Evolutionary conservation across 2,329 filamentous ascomycete genomes (phyloP).

Genomic region (Fusarium nurragi): DNA sequence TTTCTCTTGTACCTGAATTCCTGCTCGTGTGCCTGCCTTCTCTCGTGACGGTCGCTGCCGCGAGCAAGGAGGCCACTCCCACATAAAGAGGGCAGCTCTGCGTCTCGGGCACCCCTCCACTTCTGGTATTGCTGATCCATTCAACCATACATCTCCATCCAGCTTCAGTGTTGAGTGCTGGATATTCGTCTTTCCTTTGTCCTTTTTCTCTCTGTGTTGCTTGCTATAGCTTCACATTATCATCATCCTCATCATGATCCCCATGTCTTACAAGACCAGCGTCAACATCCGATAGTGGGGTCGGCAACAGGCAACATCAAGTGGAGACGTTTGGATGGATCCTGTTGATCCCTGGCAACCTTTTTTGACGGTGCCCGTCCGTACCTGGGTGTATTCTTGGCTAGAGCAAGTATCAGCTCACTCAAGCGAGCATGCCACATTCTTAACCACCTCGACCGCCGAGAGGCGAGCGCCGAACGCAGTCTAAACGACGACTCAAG

Average conservation of each 20-base stretch:
- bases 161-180: background rate
- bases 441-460: conserved; percentile 37
- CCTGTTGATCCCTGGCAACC: conserved; percentile 32
- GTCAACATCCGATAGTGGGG: conserved; percentile 46
- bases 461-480: conserved; percentile 27
- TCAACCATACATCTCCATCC: conserved; percentile 3
- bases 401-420: conserved; percentile 36
- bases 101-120: conserved; percentile 24
- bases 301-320: conserved; percentile 43
- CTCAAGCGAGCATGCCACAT: conserved; percentile 41
- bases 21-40: conserved; percentile 30
- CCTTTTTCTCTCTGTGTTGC: background rate
- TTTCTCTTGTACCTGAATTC: conserved; percentile 26
- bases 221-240: conserved; percentile 25
- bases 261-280: conserved; percentile 35
- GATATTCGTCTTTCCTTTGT: background rate
- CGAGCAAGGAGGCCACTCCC: conserved; percentile 32
- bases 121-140: conserved; percentile 4
- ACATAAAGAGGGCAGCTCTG: conserved; percentile 41
- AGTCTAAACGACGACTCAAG: conserved; percentile 1
- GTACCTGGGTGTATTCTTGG: conserved; percentile 6
- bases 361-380: no score
- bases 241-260: conserved; percentile 4
- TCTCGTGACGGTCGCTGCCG: conserved; percentile 22
- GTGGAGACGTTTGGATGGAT: conserved; percentile 40